Percentiles rank a stretch among this genome's conserved stretches.
These are phyloP conservation scores for Chaetomidium leptoderma DNA, from an alignment of 495 filamentous ascomycete species.

Conservation along the genomic window DNA sequence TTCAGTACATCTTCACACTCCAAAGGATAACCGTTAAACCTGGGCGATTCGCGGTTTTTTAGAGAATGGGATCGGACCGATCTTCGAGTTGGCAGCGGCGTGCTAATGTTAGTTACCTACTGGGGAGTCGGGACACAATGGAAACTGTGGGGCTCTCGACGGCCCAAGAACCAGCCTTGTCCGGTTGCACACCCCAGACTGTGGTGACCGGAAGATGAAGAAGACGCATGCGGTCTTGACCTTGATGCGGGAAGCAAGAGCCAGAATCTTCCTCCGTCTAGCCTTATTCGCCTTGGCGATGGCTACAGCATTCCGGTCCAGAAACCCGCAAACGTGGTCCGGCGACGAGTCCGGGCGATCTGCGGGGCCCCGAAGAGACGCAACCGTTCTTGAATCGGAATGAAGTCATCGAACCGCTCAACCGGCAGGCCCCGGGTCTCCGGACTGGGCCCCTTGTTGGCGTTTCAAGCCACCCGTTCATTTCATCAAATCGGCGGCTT, in stretches of 20 bases:
- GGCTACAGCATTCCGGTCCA: conserved; percentile 1
- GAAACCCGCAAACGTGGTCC: conserved; percentile 7
- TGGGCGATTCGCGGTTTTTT: no score
- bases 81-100: no score
- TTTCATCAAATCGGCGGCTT: neutral
- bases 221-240: conserved; percentile 1
- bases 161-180: neutral
- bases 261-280: neutral
- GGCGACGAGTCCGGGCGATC: conserved; percentile 5
- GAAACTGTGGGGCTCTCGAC: no score
- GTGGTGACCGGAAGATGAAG: neutral
- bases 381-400: neutral
- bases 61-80: no score
- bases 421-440: neutral
- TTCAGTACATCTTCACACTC: no score
- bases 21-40: no score
- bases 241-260: neutral
- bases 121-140: no score
- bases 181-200: neutral
- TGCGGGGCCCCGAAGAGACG: neutral
- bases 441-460: neutral
- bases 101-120: no score
- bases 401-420: neutral
- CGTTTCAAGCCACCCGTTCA: neutral
- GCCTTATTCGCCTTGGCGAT: neutral